phyloP scores from a whole-genome alignment of 441 rosid genomes.

The Theobroma grandiflorum region DNA sequence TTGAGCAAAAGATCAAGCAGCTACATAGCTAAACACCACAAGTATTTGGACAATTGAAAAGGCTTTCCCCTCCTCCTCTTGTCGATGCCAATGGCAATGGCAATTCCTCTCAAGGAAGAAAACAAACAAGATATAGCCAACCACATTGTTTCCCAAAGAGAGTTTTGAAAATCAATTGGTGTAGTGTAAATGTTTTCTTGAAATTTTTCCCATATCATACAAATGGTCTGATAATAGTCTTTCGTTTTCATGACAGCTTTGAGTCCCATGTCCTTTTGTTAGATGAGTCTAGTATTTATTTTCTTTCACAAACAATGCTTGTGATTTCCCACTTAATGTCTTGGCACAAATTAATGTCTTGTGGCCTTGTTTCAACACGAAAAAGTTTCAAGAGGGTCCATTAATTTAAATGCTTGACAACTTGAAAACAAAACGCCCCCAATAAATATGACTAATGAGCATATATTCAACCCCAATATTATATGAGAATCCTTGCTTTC shows the following conservation, averaged over 20 bases:
- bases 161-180: no score
- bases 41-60: no score
- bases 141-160: neutral
- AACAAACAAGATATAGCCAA: conserved; percentile 3
- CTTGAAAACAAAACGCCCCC: neutral
- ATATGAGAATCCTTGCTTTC: no score
- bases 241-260: conserved; percentile 35
- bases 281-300: neutral
- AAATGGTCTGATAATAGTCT: conserved; percentile 10
- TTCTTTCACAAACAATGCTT: neutral
- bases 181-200: neutral
- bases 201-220: conserved; percentile 9
- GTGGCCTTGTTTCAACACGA: neutral
- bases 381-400: neutral
- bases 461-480: no score
- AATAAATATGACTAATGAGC: neutral
- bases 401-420: neutral
- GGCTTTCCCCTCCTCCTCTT: no score
- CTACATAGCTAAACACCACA: no score
- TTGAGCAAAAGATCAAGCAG: neutral
- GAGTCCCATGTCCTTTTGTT: conserved; percentile 25
- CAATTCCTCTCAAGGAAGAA: neutral
- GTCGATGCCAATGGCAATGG: neutral
- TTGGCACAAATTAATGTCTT: neutral
- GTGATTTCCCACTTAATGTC: neutral